Base-by-base conservation (phyloP, 2,329 filamentous ascomycete genomes). In the Ceratocystis eucalypticola region DNA sequence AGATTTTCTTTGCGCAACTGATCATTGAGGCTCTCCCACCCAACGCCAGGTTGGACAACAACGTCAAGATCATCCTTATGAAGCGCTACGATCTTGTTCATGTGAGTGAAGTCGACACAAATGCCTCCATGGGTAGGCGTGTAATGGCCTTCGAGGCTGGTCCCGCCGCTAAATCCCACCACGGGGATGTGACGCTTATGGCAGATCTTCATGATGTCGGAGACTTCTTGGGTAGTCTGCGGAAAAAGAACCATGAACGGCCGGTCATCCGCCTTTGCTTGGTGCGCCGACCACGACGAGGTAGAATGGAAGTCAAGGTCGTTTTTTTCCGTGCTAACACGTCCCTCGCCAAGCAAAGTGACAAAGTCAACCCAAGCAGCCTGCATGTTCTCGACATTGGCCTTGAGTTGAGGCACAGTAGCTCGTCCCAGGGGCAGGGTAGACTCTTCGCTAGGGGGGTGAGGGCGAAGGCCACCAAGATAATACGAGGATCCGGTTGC, bases 81-180 rank as follows among this genome's bases (percentile, higher is more conserved):
- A 70, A 96, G 77, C 45, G 80, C 78, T 44, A 96, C 69, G 64
- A 96, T 86, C 73, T 87, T 84, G 76, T 93, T 84, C 92, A 96
- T 96, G 68, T 87, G 83, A 63, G 82, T 82, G 74, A 96, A 95
- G 75, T 96, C 90, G 71, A 96, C 82, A 71, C 89, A 93, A 41
- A 96, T 84, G 22, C 92, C 92, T 67, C 89, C 88, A 70, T 86
- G 80, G 17, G 91, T 96, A 1, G 91, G 84, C 0, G 90, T 86
- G 75, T 89, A 96, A 75, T 96, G 90, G 1, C 92, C 92, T 76
- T 96, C 92, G 41, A 96, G 79, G 72, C 88, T 92, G 6, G 92
- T 96, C 44, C 92, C 92, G 55, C 92, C 92, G 67, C 87, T 91
- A 77, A 91, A 96, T 2, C 87, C 88, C 2, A 89, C 92, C 28